Base-by-base conservation (phyloP, 2,329 filamentous ascomycete species). In the Aspergillus sp. region DNA sequence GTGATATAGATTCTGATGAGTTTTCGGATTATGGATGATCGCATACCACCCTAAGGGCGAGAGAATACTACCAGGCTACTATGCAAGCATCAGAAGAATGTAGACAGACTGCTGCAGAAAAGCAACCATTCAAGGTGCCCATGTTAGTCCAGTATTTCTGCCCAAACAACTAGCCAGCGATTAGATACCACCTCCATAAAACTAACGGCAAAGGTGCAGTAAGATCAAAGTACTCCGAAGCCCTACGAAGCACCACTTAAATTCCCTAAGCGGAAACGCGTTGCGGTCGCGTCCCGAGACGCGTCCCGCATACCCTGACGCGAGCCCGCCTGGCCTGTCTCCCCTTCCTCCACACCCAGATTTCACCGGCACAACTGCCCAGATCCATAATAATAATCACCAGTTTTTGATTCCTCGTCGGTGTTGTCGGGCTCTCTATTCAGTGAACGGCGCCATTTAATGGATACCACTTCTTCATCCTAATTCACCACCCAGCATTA, bases 221-320 rank as follows among this genome's bases (percentile, higher is more conserved):
- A 3, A 38, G 7, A 3, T n/a, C 10, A 38, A 12, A 3, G 4
- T 6, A 4, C 35, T 6, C 19, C 19, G 19, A 19, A 19, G 19
- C 19, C 19, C 19, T 19, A 19, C 19, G 19, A 19, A 19, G 19
- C 19, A 19, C 19, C 19, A 19, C 19, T 26, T 48, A 56, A 54
- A 55, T 49, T 49, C 55, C 55, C 54, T 53, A 55, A 5, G 57
- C 46, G 38, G 47, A 41, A 47, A 45, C 57, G 57, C 57, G 57
- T 59, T 46, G 38, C 41, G 44, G 43, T 53, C 57, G 57, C 57
- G 57, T 59, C 38, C 29, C 44, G 39, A 32, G 34, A 54, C 55
- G 52, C 55, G 55, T 53, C 41, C 36, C 27, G 43, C 51, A 45
- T 52, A 47, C 46, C 47, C 51, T 51, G 45, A 45, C 55, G 53